Evolutionary conservation across 23 red algal genomes (phyloP), one percentile per base, ranked within the genome.

Genomic region (Gracilaria domingensis): DNA sequence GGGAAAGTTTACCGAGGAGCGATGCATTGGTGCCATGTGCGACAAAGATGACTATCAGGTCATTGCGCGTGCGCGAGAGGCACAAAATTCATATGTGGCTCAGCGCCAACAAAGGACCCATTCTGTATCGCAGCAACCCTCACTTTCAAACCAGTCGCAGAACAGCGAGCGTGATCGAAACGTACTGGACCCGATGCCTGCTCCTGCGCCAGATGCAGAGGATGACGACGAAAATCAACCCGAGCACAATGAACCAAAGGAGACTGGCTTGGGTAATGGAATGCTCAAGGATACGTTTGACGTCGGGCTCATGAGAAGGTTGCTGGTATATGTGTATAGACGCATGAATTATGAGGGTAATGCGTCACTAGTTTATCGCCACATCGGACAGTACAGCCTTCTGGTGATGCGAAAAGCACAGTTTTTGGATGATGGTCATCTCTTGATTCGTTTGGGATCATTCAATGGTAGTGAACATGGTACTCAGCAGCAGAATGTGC

Each of bases 331-430:
- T 83, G 85, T 96, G 24, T 92, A 81, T 53, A 51, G 85, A 24
- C 39, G 87, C 32, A 66, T 86, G 25, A 38, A 45, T 29, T 44
- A 54, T 23, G 71, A 83, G 45, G 80, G 81, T 18, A 85, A 81
- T 56, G 48, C 36, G n/a, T 42, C 47, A 38, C 37, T 72, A n/a
- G 89, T 96, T 70, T 88, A 80, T 51, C 25, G 62, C 21, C 65
- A 77, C 33, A 79, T 92, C 5, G 70, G 75, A 18, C 69, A 87
- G 42, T 96, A 89, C 62, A 81, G 84, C 73, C 74, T 75, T 24
- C 45, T 96, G 55, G 70, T 96, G 23, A 87, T 96, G 88, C 65
- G 75, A 29, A 92, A 88, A 51, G 95, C 89, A 36, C 95, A 96
- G 50, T 82, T 96, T 66, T 80, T 96, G 53, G 95, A 96, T 76